Base-by-base conservation (phyloP, 1,284 basidiomycete genomes). In the Rhodotorula sp. region DNA sequence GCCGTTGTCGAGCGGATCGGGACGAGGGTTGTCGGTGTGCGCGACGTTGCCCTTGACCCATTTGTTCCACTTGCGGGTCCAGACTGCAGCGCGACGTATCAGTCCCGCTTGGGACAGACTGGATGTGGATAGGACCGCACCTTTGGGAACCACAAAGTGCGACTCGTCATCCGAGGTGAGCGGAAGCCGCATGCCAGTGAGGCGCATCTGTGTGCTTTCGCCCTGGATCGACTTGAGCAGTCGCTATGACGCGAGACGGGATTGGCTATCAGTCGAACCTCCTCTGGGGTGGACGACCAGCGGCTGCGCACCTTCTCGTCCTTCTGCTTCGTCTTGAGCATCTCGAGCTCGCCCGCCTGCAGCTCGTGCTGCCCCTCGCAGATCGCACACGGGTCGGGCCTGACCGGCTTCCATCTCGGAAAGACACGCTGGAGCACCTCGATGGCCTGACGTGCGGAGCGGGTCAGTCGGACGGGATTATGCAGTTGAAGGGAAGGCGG, bases 301-400 rank as follows among this genome's bases (percentile, higher is more conserved):
- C 27, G 8, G 21, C 9, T 34, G 25, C 71, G 64, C 67, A 89
- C 91, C 87, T 90, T 91, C 81, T 92, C 90, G 42, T 88, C 87
- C 77, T 90, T 88, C 17, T 88, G 88, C 67, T 84, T 85, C 78
- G 84, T 87, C 61, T 87, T 86, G 87, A 52, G 84, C 83, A 76
- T 27, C 12, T 55, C 45, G 1, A 25, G 5, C 4, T 64, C 25
- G 14, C 86, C 88, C 72, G 86, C 86, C 77, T 86, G 86, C 75
- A 85, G 87, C 64, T 87, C 84, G n/a, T 87, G 80, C 27, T 82
- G 80, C 1, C 84, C 84, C 68, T 87, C 85, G 76, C 91, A 92
- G 14, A 87, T 77, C 7, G 84, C 78, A 74, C 90, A 92, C 16
- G 61, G 44, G 3, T 56, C 53, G 5, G 44, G 34, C 0, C 66